Base-by-base conservation (phyloP, 2,329 filamentous ascomycete species). In the Aspergillus pseudotamarii region DNA sequence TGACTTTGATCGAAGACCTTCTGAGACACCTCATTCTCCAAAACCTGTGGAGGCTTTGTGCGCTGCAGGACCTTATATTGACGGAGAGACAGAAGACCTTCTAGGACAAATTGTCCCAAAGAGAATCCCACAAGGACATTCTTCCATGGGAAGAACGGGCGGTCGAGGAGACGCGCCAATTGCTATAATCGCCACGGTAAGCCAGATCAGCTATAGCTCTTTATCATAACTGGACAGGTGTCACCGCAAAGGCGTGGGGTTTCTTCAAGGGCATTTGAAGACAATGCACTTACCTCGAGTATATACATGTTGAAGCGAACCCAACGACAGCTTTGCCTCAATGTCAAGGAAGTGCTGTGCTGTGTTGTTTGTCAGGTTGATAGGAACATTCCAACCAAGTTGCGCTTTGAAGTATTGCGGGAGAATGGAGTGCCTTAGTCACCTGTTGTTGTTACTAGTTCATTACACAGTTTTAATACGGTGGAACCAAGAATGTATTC, bases 111-210 rank as follows among this genome's bases (percentile, higher is more conserved):
- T 77, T 99, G 93, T 65, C 91, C 93, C 72, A 98, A 78, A 34
- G 93, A 96, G 83, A 99, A 99, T 73, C 93, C 92, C 71, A 98
- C 87, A 73, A 99, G 94, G 72, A 99, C 88, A 78, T 89, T 91
- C 88, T 97, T 99, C 95, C 95, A 99, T 60, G 95, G 94, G 83
- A 98, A 97, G 75, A 92, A 84, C 63, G 94, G 94, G 75, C 92
- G 89, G 83, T 99, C 95, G 73, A 98, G 90, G 79, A 91, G 89
- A 79, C 88, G 88, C 76, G 93, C 92, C 71, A 98, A 89, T 83
- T 86, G 83, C 84, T 88, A 65, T 50, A 59, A 59, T 30, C 56
- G 62, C 50, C 62, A 65, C 66, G 58, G 57, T 64, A 56, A 65
- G 56, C 56, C 59, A 46, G 58, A 57, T 69, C 51, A 67, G 64